Percentiles rank a stretch among this genome's conserved stretches.
Evolutionary conservation across 2,329 filamentous ascomycete genomes (phyloP).

Genomic region (Cladosporium sp.): DNA sequence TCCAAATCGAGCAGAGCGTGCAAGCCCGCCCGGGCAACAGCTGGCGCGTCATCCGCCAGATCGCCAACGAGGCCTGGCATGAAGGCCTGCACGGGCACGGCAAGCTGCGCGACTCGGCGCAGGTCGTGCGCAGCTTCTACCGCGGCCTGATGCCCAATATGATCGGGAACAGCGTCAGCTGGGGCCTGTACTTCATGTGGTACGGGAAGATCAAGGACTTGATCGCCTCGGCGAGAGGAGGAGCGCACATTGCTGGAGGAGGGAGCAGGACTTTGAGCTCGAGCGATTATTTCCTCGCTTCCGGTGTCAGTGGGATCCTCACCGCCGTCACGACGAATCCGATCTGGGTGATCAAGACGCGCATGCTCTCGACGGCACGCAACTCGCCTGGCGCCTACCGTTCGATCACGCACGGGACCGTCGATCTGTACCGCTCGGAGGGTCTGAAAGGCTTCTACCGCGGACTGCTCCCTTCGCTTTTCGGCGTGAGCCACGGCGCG

Average conservation of each 20-base stretch:
- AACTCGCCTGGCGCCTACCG: slow-evolving; percentile 73
- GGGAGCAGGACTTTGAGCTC: slow-evolving; percentile 48
- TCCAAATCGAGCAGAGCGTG: slow-evolving; percentile 54
- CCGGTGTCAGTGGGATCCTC: slow-evolving; percentile 63
- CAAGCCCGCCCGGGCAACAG: slow-evolving; percentile 23
- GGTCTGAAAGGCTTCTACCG: slow-evolving; percentile 81
- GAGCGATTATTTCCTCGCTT: slow-evolving; percentile 76
- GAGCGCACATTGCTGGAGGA: no score
- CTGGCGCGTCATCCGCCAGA: slow-evolving; percentile 25
- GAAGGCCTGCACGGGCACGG: slow-evolving; percentile 10
- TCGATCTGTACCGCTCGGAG: slow-evolving; percentile 64
- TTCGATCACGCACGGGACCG: slow-evolving; percentile 67
- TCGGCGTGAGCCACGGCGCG: slow-evolving; percentile 87
- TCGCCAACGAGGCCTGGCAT: slow-evolving; percentile 24
- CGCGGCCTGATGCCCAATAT: slow-evolving; percentile 87
- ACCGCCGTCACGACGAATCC: slow-evolving; percentile 88
- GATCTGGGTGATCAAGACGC: slow-evolving; percentile 96
- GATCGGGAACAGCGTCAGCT: slow-evolving; percentile 82
- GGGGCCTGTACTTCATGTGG: slow-evolving; percentile 88
- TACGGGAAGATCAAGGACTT: slow-evolving; percentile 58
- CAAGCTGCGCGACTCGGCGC: not conserved
- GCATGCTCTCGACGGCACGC: slow-evolving; percentile 85
- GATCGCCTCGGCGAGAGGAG: slow-evolving; percentile 37
- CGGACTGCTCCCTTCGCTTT: slow-evolving; percentile 73
- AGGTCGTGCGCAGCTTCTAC: slow-evolving; percentile 61